phyloP scores from a whole-genome alignment of 495 filamentous ascomycete genomes.

The Annulohypoxylon moriforme region DNA sequence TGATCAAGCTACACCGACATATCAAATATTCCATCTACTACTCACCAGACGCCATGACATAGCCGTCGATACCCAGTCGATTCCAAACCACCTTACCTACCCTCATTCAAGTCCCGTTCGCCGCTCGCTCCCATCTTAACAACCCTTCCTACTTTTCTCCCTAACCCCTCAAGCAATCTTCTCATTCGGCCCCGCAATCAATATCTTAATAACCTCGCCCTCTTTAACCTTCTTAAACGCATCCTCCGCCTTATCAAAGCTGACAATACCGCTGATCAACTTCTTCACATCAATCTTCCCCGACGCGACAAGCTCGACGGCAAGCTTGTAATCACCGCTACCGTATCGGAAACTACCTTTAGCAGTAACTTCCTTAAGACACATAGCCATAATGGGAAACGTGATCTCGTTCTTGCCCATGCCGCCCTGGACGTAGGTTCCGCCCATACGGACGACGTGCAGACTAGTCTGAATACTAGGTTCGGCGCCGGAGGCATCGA shows the following conservation, averaged over 20 bases:
- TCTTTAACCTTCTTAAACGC: conserved; percentile 82
- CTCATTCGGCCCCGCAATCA: conserved; percentile 78
- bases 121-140: neutral
- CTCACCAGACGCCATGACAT: neutral
- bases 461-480: conserved; percentile 78
- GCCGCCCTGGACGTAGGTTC: conserved; percentile 86
- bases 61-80: neutral
- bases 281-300: conserved; percentile 76
- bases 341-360: conserved; percentile 88
- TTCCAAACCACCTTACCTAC: no score
- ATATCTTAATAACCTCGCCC: conserved; percentile 84
- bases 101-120: no score
- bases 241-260: conserved; percentile 76
- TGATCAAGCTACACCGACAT: neutral
- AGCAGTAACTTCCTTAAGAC: conserved; percentile 82
- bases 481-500: conserved; percentile 87
- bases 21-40: neutral
- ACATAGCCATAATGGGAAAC: conserved; percentile 84
- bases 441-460: conserved; percentile 75
- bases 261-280: conserved; percentile 75
- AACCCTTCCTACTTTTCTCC: neutral
- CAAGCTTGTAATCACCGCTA: conserved; percentile 81
- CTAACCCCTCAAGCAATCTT: conserved; percentile 45
- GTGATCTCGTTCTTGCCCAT: conserved; percentile 81
- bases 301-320: conserved; percentile 72